Percentiles rank a stretch among this genome's conserved stretches.
Conservation (phyloP, 345 rosid genomes). For the Melaleuca quinquenervia region DNA sequence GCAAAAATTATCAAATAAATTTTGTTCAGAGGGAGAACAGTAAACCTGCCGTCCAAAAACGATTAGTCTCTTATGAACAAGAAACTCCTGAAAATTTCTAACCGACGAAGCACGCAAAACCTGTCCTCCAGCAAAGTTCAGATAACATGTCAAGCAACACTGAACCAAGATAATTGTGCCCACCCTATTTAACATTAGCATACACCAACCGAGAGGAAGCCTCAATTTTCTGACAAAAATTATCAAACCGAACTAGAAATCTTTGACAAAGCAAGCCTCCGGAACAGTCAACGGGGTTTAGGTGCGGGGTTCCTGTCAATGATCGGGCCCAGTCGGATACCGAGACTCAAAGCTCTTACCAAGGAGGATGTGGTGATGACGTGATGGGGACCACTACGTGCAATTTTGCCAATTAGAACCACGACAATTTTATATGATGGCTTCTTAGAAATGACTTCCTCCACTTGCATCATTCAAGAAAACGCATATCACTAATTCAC, state of each 20-base stretch:
- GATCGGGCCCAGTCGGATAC: neutral
- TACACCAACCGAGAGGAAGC: neutral
- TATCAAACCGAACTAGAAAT: neutral
- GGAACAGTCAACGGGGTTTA: neutral
- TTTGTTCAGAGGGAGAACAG: neutral
- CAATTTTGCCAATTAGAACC: neutral
- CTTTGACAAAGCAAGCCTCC: neutral
- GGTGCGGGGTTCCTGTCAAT: neutral
- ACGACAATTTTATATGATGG: neutral
- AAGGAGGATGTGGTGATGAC: neutral
- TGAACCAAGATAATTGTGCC: neutral
- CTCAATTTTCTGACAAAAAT: neutral
- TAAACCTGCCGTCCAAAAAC: neutral
- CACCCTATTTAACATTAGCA: neutral
- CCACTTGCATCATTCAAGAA: neutral
- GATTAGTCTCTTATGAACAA: neutral
- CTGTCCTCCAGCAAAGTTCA: neutral
- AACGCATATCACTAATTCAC: neutral
- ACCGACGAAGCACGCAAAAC: neutral
- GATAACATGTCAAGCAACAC: neutral
- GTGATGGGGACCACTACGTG: neutral
- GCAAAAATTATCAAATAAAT: neutral
- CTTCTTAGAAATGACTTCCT: neutral
- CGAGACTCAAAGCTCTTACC: neutral
- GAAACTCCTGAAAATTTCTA: neutral